These are phyloP conservation scores for Nothomitra cinnamomea DNA, from an alignment of 2,329 filamentous ascomycete genomes.

Conservation along the genomic window DNA sequence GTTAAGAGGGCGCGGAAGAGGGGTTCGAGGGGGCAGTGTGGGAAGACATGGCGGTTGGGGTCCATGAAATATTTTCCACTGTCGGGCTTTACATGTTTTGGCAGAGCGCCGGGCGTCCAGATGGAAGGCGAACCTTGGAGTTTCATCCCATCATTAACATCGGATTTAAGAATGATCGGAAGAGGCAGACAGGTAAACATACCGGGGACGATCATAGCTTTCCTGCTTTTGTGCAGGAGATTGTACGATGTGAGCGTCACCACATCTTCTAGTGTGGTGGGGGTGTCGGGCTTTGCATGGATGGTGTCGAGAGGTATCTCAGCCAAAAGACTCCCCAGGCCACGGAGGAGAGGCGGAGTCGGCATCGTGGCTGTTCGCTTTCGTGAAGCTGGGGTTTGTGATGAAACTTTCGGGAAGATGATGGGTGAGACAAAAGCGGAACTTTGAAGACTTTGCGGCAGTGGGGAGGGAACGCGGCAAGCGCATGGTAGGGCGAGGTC, in stretches of 20 bases:
- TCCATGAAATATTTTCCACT: not conserved
- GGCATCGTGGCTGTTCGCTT: too few species aligned
- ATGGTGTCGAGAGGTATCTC: not conserved
- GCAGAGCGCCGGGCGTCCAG: not conserved
- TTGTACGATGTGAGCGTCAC: not conserved
- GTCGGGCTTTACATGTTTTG: not conserved
- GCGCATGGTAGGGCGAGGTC: too few species aligned
- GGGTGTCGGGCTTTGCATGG: not conserved
- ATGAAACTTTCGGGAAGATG: too few species aligned
- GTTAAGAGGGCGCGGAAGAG: constrained; percentile 7
- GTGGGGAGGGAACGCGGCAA: too few species aligned
- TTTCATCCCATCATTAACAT: not conserved
- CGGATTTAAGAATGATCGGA: too few species aligned
- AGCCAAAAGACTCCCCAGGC: not conserved
- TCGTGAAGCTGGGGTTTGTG: too few species aligned
- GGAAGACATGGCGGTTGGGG: not conserved
- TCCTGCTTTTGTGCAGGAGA: not conserved
- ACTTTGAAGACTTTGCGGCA: too few species aligned
- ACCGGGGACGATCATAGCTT: not conserved
- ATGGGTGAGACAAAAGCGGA: too few species aligned
- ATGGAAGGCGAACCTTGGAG: not conserved
- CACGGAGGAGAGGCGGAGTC: not conserved
- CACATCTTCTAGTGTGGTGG: not conserved
- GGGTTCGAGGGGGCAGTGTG: constrained; percentile 7
- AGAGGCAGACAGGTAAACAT: not conserved